Evolutionary conservation across 2,329 filamentous ascomycete genomes (phyloP).

Genomic region (Fusarium falciforme): DNA sequence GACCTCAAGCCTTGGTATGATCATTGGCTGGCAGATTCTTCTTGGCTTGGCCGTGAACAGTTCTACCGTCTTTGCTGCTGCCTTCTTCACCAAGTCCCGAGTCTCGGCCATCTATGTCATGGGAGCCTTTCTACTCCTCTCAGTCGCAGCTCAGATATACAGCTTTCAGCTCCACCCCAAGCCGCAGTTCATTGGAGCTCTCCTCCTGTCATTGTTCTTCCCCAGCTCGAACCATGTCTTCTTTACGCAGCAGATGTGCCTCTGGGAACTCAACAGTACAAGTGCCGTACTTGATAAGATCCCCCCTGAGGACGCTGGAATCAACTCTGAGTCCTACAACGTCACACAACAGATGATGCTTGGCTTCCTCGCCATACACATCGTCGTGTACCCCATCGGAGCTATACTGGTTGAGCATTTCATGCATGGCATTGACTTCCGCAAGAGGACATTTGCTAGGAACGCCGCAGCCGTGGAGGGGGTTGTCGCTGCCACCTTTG

Average conservation of each 20-base stretch:
- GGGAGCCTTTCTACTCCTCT: slow-evolving; percentile 44
- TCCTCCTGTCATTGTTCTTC: slow-evolving; percentile 34
- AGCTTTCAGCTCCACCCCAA: slow-evolving; percentile 18
- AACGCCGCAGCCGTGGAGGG: slow-evolving; percentile 17
- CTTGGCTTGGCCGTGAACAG: slow-evolving; percentile 68
- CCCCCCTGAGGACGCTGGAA: slow-evolving; percentile 4
- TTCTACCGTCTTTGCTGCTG: slow-evolving; percentile 67
- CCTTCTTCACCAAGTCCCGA: slow-evolving; percentile 51
- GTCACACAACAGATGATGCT: slow-evolving; percentile 46
- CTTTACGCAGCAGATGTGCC: slow-evolving; percentile 40
- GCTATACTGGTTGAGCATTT: slow-evolving; percentile 48
- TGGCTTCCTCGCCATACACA: slow-evolving; percentile 47
- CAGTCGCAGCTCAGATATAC: slow-evolving; percentile 34
- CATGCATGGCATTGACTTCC: slow-evolving; percentile 51
- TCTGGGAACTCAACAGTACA: slow-evolving; percentile 28
- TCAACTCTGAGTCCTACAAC: slow-evolving; percentile 34
- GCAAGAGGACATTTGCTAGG: slow-evolving; percentile 41
- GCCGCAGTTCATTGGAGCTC: not conserved
- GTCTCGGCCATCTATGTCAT: slow-evolving; percentile 48
- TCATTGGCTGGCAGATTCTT: slow-evolving; percentile 60
- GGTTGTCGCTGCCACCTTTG: slow-evolving; percentile 29
- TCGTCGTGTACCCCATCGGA: slow-evolving; percentile 48
- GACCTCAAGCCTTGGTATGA: slow-evolving; percentile 43
- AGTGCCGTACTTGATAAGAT: slow-evolving; percentile 14
- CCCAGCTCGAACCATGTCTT: slow-evolving; percentile 40